A percentile compares a stretch with the other conserved stretches of the same genome.
Evolutionary conservation across 352 stramenopile genomes (phyloP).

Genomic region (Pythium scleroteichum): DNA sequence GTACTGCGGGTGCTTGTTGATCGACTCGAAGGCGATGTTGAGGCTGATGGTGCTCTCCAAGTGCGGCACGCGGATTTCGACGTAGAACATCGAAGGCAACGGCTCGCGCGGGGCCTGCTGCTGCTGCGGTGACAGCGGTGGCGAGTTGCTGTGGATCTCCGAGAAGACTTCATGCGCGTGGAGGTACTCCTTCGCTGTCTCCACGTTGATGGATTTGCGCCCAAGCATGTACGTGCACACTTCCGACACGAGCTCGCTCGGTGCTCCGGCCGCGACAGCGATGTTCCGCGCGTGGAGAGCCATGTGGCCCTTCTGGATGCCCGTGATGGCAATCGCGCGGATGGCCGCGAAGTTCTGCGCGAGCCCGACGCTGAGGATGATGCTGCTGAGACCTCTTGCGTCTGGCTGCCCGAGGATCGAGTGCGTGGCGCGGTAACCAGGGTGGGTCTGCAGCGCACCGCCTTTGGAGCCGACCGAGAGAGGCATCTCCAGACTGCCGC

Average conservation of each 20-base stretch:
- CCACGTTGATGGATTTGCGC: conserved; percentile 77
- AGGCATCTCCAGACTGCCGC: conserved; percentile 74
- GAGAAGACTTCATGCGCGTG: conserved; percentile 77
- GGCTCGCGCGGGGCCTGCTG: conserved; percentile 15
- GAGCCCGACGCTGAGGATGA: conserved; percentile 80
- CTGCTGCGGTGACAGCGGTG: conserved; percentile 38
- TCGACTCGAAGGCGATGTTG: conserved; percentile 83
- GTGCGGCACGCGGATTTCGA: conserved; percentile 75
- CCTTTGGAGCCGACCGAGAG: conserved; percentile 84
- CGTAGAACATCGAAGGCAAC: conserved; percentile 84
- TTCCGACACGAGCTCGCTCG: conserved; percentile 79
- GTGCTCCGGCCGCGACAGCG: conserved; percentile 73
- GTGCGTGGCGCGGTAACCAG: conserved; percentile 74
- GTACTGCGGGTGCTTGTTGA: conserved; percentile 78
- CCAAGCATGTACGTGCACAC: conserved; percentile 87
- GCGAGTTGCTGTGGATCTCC: conserved; percentile 60
- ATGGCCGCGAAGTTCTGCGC: conserved; percentile 88
- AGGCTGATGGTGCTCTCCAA: conserved; percentile 70
- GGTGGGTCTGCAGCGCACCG: conserved; percentile 79
- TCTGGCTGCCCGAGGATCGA: conserved; percentile 74
- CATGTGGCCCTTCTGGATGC: conserved; percentile 89
- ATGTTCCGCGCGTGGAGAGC: conserved; percentile 86
- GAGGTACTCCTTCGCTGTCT: conserved; percentile 84
- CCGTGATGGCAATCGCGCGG: conserved; percentile 81
- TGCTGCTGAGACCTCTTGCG: conserved; percentile 58